phyloP scores from a whole-genome alignment of 2,329 filamentous ascomycete species.

The Rhexocercosporidium sp. region DNA sequence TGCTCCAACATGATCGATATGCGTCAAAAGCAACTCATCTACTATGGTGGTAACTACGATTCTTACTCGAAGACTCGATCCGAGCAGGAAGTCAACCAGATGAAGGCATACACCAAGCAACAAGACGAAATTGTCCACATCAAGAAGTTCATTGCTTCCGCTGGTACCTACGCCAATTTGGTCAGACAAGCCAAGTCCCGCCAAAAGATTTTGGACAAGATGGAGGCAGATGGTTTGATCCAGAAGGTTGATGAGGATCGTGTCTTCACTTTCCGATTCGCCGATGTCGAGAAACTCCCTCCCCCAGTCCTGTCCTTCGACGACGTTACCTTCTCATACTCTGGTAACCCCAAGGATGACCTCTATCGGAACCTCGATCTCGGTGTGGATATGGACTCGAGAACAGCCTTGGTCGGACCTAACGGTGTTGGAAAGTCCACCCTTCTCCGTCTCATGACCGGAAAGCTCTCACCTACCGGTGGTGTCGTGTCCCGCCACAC shows the following conservation, averaged over 20 bases:
- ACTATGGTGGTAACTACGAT: slow-evolving; percentile 99
- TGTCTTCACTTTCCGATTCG: slow-evolving; percentile 97
- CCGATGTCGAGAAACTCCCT: slow-evolving; percentile 98
- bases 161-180: slow-evolving; percentile 99
- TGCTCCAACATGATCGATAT: slow-evolving; percentile 99
- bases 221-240: slow-evolving; percentile 99
- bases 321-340: slow-evolving; percentile 98
- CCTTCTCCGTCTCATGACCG: slow-evolving; percentile 93
- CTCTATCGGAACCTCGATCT: slow-evolving; percentile 97
- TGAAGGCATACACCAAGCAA: slow-evolving; percentile 98
- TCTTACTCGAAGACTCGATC: slow-evolving; percentile 92
- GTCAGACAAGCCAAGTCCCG: slow-evolving; percentile 98
- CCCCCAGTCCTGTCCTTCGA: slow-evolving; percentile 96
- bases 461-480: slow-evolving; percentile 83
- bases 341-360: slow-evolving; percentile 85
- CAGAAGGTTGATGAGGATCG: slow-evolving; percentile 84
- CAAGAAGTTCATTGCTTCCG: slow-evolving; percentile 99
- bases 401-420: slow-evolving; percentile 94
- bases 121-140: slow-evolving; percentile 99
- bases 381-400: slow-evolving; percentile 99
- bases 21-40: slow-evolving; percentile 84
- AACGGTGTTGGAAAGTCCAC: slow-evolving; percentile 99
- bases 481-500: slow-evolving; percentile 91
- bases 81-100: slow-evolving; percentile 97
- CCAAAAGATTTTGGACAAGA: slow-evolving; percentile 99